Evolutionary conservation across 306 rosid genomes (phyloP), one percentile per base, ranked within the genome.

Genomic region (Crotalaria pallida): DNA sequence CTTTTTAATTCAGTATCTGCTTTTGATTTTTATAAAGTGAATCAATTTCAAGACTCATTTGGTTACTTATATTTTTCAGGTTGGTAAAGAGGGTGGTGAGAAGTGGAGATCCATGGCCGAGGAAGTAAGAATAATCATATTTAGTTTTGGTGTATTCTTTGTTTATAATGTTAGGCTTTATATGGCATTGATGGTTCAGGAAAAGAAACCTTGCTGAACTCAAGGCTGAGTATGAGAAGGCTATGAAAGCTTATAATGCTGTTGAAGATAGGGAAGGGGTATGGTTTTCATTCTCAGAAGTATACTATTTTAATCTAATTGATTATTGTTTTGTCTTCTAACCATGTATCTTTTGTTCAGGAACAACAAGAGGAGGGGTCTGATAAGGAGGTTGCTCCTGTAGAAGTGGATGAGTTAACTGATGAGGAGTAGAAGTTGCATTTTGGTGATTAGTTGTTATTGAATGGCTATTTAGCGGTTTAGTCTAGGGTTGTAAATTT

Each of bases 131-230:
- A 11, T 5, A 24, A 1, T 38, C 0, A 11, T 13, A 33, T n/a
- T 17, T 55, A 17, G 6, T 0, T 6, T 1, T 7, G 33, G 3
- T 24, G 23, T 7, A 3, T 48, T 56, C 24, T 34, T 29, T 52
- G 2, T n/a, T n/a, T n/a, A n/a, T n/a, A 10, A 1, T 24, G 7
- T 9, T 21, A n/a, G n/a, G 12, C 5, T 7, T 51, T 6, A 10
- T 5, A 5, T 74, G 13, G 15, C n/a, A 1, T 65, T 7, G 3
- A 17, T 69, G 65, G 27, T 21, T 23, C 71, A 92, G 91, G 97
- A 94, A 81, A 94, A 91, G 82, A 91, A 91, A 71, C 84, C 82
- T 84, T 75, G 86, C 79, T 13, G 96, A 91, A 69, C 84, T 89
- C n/a, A 94, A 91, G 80, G 88, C 75, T 9, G 96, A 81, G 63